phyloP scores from a whole-genome alignment of 2,329 filamentous ascomycete species.

The Lecanosticta acicola region DNA sequence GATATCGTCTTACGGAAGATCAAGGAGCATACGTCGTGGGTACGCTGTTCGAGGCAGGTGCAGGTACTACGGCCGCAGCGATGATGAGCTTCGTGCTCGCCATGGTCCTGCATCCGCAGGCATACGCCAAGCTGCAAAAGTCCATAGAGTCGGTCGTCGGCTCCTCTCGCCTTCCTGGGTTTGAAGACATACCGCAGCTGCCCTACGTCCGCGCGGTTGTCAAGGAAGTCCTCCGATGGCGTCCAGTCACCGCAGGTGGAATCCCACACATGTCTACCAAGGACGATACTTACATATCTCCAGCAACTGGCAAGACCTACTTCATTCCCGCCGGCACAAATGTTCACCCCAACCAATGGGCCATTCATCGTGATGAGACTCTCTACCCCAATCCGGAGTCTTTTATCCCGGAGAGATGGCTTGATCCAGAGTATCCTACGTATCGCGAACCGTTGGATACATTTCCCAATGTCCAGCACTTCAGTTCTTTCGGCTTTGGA shows the following conservation, averaged over 20 bases:
- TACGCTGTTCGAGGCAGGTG: slow-evolving; percentile 31
- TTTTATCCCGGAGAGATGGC: slow-evolving; percentile 47
- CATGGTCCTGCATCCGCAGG: slow-evolving; percentile 25
- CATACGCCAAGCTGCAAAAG: slow-evolving; percentile 22
- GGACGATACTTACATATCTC: slow-evolving; percentile 51
- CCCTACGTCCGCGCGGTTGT: slow-evolving; percentile 52
- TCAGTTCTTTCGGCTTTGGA: slow-evolving; percentile 52
- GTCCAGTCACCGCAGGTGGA: slow-evolving; percentile 46
- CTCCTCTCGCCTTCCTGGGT: slow-evolving; percentile 45
- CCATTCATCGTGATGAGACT: slow-evolving; percentile 9
- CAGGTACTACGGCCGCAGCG: slow-evolving; percentile 29
- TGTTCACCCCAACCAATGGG: slow-evolving; percentile 41
- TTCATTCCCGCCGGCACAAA: slow-evolving; percentile 52
- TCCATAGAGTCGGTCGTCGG: slow-evolving; percentile 37
- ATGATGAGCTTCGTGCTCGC: slow-evolving; percentile 30
- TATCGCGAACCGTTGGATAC: slow-evolving; percentile 48
- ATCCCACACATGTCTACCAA: slow-evolving; percentile 35
- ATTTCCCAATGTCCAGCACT: slow-evolving; percentile 50
- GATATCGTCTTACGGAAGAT: slow-evolving; percentile 22
- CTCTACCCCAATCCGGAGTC: slow-evolving; percentile 9
- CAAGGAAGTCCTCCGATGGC: slow-evolving; percentile 56
- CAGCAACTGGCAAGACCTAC: slow-evolving; percentile 53
- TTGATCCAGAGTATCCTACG: slow-evolving; percentile 47
- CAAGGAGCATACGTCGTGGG: slow-evolving; percentile 32
- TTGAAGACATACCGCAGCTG: slow-evolving; percentile 46